phyloP scores from a whole-genome alignment of 495 filamentous ascomycete genomes.

The Astrocystis sublimbata region DNA sequence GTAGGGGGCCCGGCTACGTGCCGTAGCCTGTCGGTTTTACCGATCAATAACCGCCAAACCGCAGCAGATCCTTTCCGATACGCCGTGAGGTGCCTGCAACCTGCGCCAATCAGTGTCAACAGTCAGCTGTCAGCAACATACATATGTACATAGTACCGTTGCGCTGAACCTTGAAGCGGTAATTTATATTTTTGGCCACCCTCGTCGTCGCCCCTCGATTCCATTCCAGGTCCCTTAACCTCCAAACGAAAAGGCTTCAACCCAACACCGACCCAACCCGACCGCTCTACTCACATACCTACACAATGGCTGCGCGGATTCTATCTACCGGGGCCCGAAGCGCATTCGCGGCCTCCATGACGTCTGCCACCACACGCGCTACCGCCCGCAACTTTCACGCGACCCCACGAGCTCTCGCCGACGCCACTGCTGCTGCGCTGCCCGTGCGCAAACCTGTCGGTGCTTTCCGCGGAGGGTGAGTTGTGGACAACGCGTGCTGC shows the following conservation, averaged over 20 bases:
- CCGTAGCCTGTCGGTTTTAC: slow-evolving; percentile 10
- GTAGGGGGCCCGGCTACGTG: no score
- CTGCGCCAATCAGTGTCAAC: neutral
- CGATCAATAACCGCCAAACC: slow-evolving; percentile 26
- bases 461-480: slow-evolving; percentile 90
- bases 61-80: neutral
- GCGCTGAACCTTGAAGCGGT: neutral
- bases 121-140: slow-evolving; percentile 14
- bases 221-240: neutral
- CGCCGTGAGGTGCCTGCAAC: no score
- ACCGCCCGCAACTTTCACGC: slow-evolving; percentile 44
- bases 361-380: slow-evolving; percentile 24
- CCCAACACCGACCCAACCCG: slow-evolving; percentile 12
- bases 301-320: slow-evolving; percentile 51
- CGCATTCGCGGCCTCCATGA: slow-evolving; percentile 27
- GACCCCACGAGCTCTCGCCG: slow-evolving; percentile 45
- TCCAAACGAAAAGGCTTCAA: no score
- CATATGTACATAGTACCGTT: no score
- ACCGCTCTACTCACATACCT: slow-evolving; percentile 14
- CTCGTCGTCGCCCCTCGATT: slow-evolving; percentile 6
- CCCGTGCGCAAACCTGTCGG: slow-evolving; percentile 81
- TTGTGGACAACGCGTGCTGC: slow-evolving; percentile 18
- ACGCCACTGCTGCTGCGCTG: slow-evolving; percentile 46
- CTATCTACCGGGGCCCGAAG: slow-evolving; percentile 39
- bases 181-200: slow-evolving; percentile 20